Evolutionary conservation across 805 yeast species (phyloP), one percentile per base, ranked within the genome.

Genomic region (Saccharomycopsis sp.): DNA sequence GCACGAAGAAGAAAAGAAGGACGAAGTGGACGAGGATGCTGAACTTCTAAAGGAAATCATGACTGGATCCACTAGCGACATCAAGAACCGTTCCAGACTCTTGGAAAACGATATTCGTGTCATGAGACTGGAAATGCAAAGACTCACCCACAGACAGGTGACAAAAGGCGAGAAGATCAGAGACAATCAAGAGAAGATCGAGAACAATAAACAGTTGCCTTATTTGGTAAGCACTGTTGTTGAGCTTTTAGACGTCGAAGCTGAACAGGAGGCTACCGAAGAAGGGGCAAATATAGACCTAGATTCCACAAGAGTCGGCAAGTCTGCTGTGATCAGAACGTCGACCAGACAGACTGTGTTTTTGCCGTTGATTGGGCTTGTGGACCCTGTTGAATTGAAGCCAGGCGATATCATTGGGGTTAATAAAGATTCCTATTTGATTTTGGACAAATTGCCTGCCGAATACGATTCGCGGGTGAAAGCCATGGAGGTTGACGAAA

Each of bases 401-500:
- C 99, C 99, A n/a, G 96, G 96, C 65, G 99, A 94, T 70, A 78
- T 94, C 66, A 96, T 94, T 60, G 99, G 99, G 67, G 99, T 94
- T 57, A 94, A 94, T 73, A 94, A 94, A 74, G 99, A 94, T 71
- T 89, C 97, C 5, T 94, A 92, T 70, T 79, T 94, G 65, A 87
- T 94, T 56, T 79, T 94, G 66, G 99, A 94, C 73, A 91, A 96
- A 5, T 78, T 94, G 64, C 99, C 99, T 9, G 91, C 97, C 1
- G 99, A 94, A 73, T 94, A 94, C 70, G 99, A 94, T 72, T 87
- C 96, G 57, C 82, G 99, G 67, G 99, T 94, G 56, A 94, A 94
- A 75, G 98, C 98, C 12, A 89, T 94, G 99, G 99, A 94, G 73
- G 99, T 94, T 55, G 99, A 94, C 71, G 99, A 94, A 75, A 92